These are phyloP conservation scores for Paraconiothyrium sp. DNA, from an alignment of 2,329 filamentous ascomycete species.

Conservation along the genomic window DNA sequence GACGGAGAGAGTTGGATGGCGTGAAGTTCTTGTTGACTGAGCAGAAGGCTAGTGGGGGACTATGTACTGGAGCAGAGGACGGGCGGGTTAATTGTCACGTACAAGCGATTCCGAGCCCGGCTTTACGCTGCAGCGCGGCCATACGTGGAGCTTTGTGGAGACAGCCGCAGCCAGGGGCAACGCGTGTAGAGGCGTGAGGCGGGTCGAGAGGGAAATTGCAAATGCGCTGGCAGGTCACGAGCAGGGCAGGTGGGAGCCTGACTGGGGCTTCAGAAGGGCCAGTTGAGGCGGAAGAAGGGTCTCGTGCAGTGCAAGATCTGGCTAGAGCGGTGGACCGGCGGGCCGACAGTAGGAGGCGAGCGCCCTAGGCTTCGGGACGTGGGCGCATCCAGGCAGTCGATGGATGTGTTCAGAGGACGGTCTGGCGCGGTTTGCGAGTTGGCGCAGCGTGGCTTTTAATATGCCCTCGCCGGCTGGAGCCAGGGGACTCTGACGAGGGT, in stretches of 20 bases:
- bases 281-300: constrained; percentile 38
- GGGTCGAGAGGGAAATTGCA: constrained; percentile 17
- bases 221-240: constrained; percentile 33
- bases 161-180: not conserved
- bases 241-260: constrained; percentile 29
- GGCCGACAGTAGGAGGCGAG: constrained; percentile 32
- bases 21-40: constrained; percentile 23
- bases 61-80: constrained; percentile 29
- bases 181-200: not conserved
- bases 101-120: too few relatives aligned
- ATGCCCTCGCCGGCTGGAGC: constrained; percentile 26
- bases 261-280: constrained; percentile 19
- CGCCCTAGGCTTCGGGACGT: constrained; percentile 20
- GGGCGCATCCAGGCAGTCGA: constrained; percentile 17
- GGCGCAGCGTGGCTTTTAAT: constrained; percentile 29
- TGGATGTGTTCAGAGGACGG: constrained; percentile 19
- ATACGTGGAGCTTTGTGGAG: constrained; percentile 25
- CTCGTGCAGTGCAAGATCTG: constrained; percentile 43
- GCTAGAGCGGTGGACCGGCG: constrained; percentile 35
- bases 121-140: constrained; percentile 25
- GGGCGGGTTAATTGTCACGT: constrained; percentile 29
- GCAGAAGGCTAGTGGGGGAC: constrained; percentile 41
- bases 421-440: constrained; percentile 13
- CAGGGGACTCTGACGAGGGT: constrained; percentile 18
- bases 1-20: not conserved